phyloP scores from a whole-genome alignment of 2,329 filamentous ascomycete genomes.

The Bipolaris cookei region DNA sequence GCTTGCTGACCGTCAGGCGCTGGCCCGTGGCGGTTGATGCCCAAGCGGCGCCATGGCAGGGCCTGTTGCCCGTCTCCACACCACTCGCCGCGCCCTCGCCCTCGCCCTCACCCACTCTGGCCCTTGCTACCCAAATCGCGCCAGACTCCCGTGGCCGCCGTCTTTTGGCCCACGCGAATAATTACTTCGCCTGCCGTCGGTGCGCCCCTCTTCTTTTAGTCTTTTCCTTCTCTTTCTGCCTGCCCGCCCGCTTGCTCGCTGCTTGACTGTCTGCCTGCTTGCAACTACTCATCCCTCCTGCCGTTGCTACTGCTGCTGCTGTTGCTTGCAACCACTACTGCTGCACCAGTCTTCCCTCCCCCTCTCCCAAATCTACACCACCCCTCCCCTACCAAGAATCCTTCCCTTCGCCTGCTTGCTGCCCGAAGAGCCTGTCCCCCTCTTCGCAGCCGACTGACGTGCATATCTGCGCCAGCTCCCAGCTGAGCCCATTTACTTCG shows the following conservation, averaged over 20 bases:
- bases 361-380: neutral
- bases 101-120: conserved; percentile 24
- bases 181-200: conserved; percentile 37
- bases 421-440: conserved; percentile 32
- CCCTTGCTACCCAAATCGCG: conserved; percentile 37
- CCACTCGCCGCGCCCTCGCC: conserved; percentile 7
- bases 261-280: conserved; percentile 8
- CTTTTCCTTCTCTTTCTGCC: conserved; percentile 22
- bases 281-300: too few species aligned
- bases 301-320: conserved; percentile 7
- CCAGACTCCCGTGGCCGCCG: conserved; percentile 24
- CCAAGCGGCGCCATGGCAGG: conserved; percentile 36
- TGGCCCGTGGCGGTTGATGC: conserved; percentile 28
- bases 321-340: conserved; percentile 5
- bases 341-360: conserved; percentile 15
- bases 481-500: conserved; percentile 3
- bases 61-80: conserved; percentile 32
- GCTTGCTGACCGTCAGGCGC: conserved; percentile 16
- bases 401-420: conserved; percentile 18
- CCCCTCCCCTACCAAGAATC: neutral
- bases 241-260: conserved; percentile 8
- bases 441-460: conserved; percentile 40
- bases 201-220: conserved; percentile 18
- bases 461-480: conserved; percentile 33
- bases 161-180: conserved; percentile 33